Base-by-base conservation (phyloP, 805 yeast species). In the Kazachstania martiniae region DNA sequence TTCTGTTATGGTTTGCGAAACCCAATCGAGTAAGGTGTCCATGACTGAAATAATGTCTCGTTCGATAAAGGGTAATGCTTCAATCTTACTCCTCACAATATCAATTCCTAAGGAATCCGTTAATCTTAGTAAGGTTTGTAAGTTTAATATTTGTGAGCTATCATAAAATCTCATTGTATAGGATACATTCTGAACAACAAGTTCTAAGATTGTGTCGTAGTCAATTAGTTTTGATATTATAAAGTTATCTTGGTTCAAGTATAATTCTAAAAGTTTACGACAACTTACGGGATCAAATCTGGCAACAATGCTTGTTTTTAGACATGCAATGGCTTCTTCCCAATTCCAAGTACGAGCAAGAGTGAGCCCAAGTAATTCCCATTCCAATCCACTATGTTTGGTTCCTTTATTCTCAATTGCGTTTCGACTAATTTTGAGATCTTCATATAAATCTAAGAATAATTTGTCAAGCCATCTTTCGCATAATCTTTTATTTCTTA, bases 291-390 rank as follows among this genome's bases (percentile, higher is more conserved):
- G 66, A 43, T 77, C 79, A 47, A 77, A 76, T n/a, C 73, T 66
- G 3, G 74, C 75, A 40, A 63, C 65, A 6, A 68, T 43, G 4
- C 78, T 62, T 0, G 77, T 72, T 35, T 70, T 58, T 41, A 72
- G 58, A 4, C 81, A 74, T 12, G 76, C 62, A 22, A 70, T 49
- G 1, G 69, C 67, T 28, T 67, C 66, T 29, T 61, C 62, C 47
- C 52, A 70, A 39, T 68, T 63, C 43, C 65, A 66, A 1, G 70
- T 63, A 40, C 72, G 60, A 30, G 59, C 53, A 21, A 69, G 59
- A 14, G 77, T 65, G 6, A 72, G 56, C 0, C 87, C 89, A 28
- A 79, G 61, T 40, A 79, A 56, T 44, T 76, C 81, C 89, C 89
- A 81, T 48, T 81, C 85, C 17, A 79, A 50, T 0, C 82, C 79